A percentile compares a stretch with the other conserved stretches of the same genome.
These are phyloP conservation scores for Ascochyta fabae DNA, from an alignment of 2,329 filamentous ascomycete species.

Conservation along the genomic window DNA sequence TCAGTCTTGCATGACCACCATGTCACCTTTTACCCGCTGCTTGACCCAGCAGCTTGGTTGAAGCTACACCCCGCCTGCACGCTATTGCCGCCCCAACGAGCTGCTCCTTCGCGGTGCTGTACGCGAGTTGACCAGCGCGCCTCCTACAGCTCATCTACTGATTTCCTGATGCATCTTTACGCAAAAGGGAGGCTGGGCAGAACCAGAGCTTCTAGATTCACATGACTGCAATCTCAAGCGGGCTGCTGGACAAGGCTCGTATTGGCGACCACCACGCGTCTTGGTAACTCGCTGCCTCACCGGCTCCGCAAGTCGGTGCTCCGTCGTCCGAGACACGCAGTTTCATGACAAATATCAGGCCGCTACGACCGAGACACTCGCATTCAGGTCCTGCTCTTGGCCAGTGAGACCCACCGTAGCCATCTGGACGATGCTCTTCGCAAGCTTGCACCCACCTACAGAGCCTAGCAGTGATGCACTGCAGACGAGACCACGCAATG, in stretches of 20 bases:
- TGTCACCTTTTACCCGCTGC: conserved; percentile 5
- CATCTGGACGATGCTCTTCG: not conserved
- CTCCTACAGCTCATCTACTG: conserved; percentile 10
- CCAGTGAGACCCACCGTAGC: not conserved
- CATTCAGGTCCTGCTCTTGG: not conserved
- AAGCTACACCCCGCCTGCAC: conserved; percentile 7
- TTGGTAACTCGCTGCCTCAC: conserved; percentile 1
- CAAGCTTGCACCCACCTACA: not conserved
- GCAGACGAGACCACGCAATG: not conserved
- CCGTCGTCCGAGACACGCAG: not conserved
- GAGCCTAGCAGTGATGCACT: not conserved
- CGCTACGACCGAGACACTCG: not conserved
- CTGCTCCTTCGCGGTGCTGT: conserved; percentile 5
- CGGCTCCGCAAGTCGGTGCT: not conserved
- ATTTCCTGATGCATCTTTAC: not conserved
- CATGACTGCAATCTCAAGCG: conserved; percentile 13
- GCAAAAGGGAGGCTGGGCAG: not conserved
- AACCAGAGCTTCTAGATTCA: conserved; percentile 2
- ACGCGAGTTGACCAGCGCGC: conserved; percentile 4
- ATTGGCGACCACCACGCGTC: not conserved
- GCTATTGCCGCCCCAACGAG: conserved; percentile 10
- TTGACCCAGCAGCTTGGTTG: conserved; percentile 10
- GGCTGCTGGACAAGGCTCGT: conserved; percentile 1
- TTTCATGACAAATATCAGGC: not conserved
- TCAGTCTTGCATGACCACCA: conserved; percentile 5